These are phyloP conservation scores for Fusarium irregulare DNA, from an alignment of 2,329 filamentous ascomycete genomes.

Conservation along the genomic window DNA sequence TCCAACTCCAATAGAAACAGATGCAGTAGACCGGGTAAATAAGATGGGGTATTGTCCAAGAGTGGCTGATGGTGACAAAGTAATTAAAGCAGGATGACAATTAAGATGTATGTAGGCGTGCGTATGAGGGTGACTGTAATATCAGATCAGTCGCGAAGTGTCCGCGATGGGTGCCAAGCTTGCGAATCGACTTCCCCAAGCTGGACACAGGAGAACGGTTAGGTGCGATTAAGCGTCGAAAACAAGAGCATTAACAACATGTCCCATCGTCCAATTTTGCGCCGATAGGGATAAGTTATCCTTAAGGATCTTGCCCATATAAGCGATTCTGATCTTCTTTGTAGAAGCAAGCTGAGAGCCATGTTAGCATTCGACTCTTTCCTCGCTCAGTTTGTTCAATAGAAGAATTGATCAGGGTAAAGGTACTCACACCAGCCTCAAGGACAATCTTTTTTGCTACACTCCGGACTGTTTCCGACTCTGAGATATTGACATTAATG, in stretches of 20 bases:
- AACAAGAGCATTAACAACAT: slow-evolving; percentile 82
- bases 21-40: slow-evolving; percentile 13
- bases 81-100: slow-evolving; percentile 3
- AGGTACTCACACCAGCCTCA: slow-evolving; percentile 68
- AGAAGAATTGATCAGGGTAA: background rate
- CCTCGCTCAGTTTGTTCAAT: background rate
- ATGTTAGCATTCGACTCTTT: slow-evolving; percentile 19
- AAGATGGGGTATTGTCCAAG: slow-evolving; percentile 48
- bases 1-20: slow-evolving; percentile 29
- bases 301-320: slow-evolving; percentile 83
- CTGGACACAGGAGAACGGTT: background rate
- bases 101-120: slow-evolving; percentile 8
- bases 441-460: slow-evolving; percentile 72
- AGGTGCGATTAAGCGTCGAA: slow-evolving; percentile 58
- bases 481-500: slow-evolving; percentile 66
- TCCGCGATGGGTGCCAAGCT: background rate
- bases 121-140: background rate
- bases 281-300: slow-evolving; percentile 72
- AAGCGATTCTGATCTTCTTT: slow-evolving; percentile 76
- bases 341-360: slow-evolving; percentile 63
- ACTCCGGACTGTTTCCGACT: slow-evolving; percentile 71
- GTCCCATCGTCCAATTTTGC: slow-evolving; percentile 80
- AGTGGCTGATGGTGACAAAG: slow-evolving; percentile 21
- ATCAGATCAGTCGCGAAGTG: background rate
- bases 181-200: background rate